phyloP scores from a whole-genome alignment of 2,329 filamentous ascomycete genomes.

The Ustulina deusta region DNA sequence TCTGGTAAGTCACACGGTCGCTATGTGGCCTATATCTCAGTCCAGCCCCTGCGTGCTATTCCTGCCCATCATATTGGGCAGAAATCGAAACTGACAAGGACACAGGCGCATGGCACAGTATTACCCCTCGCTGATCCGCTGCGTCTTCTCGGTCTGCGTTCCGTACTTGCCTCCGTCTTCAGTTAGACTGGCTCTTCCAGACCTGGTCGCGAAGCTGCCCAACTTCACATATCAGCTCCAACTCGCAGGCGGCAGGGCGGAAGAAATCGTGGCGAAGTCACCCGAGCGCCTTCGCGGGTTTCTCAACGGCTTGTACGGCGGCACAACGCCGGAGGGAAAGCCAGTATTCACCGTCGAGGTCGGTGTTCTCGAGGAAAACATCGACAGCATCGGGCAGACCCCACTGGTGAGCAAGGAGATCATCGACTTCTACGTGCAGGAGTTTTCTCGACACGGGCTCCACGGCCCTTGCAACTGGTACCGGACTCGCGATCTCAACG shows the following conservation, averaged over 20 bases:
- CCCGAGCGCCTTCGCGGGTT: constrained; percentile 74
- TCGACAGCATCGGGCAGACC: constrained; percentile 68
- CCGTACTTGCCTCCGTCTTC: constrained; percentile 71
- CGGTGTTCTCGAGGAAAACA: constrained; percentile 73
- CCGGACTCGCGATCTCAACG: constrained; percentile 78
- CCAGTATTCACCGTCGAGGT: constrained; percentile 67
- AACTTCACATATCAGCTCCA: constrained; percentile 90
- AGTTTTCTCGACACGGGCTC: constrained; percentile 79
- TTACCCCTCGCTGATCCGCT: constrained; percentile 77
- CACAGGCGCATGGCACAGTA: constrained; percentile 73
- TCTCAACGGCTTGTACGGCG: constrained; percentile 78
- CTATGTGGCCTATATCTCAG: neutral
- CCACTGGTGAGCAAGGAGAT: constrained; percentile 75
- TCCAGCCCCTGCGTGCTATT: neutral
- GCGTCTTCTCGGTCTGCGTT: constrained; percentile 84
- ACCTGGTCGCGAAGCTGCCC: constrained; percentile 69
- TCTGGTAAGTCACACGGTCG: constrained; percentile 61
- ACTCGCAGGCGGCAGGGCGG: constrained; percentile 75
- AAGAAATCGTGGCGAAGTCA: constrained; percentile 66
- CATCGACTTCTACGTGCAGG: constrained; percentile 79
- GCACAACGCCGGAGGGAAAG: constrained; percentile 66
- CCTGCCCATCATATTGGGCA: neutral
- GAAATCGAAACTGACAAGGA: constrained; percentile 9
- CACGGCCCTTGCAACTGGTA: constrained; percentile 92
- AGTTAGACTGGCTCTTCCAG: constrained; percentile 67